phyloP scores from a whole-genome alignment of 495 filamentous ascomycete genomes.

The Lindgomyces ingoldianus region DNA sequence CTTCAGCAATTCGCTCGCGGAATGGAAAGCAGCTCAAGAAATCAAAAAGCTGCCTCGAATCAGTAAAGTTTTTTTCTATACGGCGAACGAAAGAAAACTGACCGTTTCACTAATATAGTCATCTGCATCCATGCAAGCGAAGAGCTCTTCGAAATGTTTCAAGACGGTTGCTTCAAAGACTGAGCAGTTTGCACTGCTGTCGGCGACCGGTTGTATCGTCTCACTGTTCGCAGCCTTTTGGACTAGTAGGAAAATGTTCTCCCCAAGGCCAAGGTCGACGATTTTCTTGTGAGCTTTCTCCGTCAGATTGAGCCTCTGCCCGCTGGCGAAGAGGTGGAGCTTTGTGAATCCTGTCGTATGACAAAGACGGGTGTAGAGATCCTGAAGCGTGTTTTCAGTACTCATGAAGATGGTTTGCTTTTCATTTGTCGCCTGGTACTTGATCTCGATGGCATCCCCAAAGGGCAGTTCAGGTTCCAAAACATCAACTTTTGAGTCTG shows the following conservation, averaged over 20 bases:
- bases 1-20: conserved; percentile 55
- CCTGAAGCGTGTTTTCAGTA: conserved; percentile 66
- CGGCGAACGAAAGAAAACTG: conserved; percentile 1
- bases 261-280: conserved; percentile 40
- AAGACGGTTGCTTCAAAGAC: conserved; percentile 52
- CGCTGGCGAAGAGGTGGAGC: conserved; percentile 50
- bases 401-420: conserved; percentile 61
- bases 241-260: conserved; percentile 47
- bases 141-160: conserved; percentile 82
- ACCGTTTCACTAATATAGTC: conserved; percentile 41
- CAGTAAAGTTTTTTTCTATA: conserved; percentile 2
- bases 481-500: conserved; percentile 26
- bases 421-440: conserved; percentile 68
- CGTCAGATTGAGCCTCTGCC: conserved; percentile 52
- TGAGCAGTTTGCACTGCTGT: conserved; percentile 14
- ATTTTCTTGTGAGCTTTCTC: conserved; percentile 44
- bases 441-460: conserved; percentile 56
- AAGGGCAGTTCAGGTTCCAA: conserved; percentile 10
- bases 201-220: conserved; percentile 1
- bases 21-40: conserved; percentile 37
- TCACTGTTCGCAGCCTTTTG: conserved; percentile 45
- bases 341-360: conserved; percentile 69
- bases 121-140: conserved; percentile 74
- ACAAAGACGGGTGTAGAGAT: conserved; percentile 63
- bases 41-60: conserved; percentile 27